These are phyloP conservation scores for Adiantum capillusveneris DNA, from an alignment of 75 land plant species.

Conservation along the genomic window DNA sequence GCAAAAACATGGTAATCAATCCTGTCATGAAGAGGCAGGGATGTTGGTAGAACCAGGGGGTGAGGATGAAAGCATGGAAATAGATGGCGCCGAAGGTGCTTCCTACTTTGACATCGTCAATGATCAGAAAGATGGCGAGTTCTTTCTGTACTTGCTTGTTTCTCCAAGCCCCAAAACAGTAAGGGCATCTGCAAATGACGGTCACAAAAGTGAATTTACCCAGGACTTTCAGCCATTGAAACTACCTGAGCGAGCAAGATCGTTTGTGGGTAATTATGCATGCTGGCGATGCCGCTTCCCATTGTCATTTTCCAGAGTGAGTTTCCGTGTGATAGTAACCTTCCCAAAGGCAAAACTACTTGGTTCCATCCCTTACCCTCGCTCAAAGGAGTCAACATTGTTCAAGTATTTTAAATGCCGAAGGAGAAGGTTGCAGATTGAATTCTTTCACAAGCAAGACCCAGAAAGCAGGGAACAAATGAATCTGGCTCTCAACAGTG, in stretches of 20 bases:
- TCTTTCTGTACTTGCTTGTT: background rate
- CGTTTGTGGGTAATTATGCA: background rate
- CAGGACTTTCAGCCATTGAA: background rate
- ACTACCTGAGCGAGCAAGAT: background rate
- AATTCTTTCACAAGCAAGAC: background rate
- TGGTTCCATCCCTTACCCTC: background rate
- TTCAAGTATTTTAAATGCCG: background rate
- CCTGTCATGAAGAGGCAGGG: too few relatives aligned
- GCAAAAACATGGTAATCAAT: too few relatives aligned
- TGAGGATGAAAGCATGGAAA: too few relatives aligned
- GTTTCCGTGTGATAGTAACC: too few relatives aligned
- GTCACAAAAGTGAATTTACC: background rate
- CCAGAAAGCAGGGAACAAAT: background rate
- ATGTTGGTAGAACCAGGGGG: too few relatives aligned
- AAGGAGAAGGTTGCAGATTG: background rate
- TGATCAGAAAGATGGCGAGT: background rate
- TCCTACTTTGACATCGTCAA: too few relatives aligned
- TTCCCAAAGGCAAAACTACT: background rate
- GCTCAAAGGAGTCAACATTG: background rate
- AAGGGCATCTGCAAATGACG: background rate
- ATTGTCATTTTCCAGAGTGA: too few relatives aligned
- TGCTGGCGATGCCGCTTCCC: too few relatives aligned
- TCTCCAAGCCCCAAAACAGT: background rate
- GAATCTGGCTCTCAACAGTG: background rate
- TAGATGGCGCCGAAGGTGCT: too few relatives aligned